A percentile compares a stretch with the other conserved stretches of the same genome.
Evolutionary conservation across 257 asterid species (phyloP).

Genomic region (Galeopsis tetrahit): DNA sequence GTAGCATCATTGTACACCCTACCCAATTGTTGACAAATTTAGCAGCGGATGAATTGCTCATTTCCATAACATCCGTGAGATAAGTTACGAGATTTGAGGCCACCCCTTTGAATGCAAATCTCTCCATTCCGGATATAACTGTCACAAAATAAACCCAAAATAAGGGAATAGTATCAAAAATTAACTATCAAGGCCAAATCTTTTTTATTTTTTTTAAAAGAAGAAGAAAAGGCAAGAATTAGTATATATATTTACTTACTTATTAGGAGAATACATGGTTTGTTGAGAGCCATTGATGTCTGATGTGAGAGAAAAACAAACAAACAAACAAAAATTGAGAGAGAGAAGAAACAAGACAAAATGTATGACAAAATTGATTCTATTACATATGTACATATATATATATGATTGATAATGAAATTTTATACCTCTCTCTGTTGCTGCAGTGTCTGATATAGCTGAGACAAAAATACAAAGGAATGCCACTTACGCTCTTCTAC

Average conservation of each 20-base stretch:
- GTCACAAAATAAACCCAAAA: background rate
- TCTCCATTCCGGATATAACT: conserved; percentile 88
- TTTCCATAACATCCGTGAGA: conserved; percentile 67
- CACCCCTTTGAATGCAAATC: conserved; percentile 96
- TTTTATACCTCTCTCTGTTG: background rate
- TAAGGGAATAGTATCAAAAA: background rate
- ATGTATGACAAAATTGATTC: conserved; percentile 28
- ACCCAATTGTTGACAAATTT: conserved; percentile 82
- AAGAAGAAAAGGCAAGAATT: too few relatives aligned
- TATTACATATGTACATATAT: background rate
- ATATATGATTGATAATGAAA: background rate
- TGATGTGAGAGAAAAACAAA: conserved; percentile 32
- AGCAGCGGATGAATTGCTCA: conserved; percentile 93
- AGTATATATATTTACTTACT: conserved; percentile 42
- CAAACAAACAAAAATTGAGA: background rate
- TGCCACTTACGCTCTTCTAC: conserved; percentile 18
- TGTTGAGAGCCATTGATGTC: conserved; percentile 54
- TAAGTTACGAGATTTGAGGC: conserved; percentile 88
- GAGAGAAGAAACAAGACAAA: background rate
- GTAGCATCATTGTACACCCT: conserved; percentile 83
- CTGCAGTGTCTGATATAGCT: background rate
- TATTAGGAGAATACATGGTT: conserved; percentile 75
- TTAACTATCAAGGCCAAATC: too few relatives aligned
- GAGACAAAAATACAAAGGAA: conserved; percentile 17
- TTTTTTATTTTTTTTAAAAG: too few relatives aligned